phyloP scores from a whole-genome alignment of 495 filamentous ascomycete genomes.

The Bryoglossum gracile region DNA sequence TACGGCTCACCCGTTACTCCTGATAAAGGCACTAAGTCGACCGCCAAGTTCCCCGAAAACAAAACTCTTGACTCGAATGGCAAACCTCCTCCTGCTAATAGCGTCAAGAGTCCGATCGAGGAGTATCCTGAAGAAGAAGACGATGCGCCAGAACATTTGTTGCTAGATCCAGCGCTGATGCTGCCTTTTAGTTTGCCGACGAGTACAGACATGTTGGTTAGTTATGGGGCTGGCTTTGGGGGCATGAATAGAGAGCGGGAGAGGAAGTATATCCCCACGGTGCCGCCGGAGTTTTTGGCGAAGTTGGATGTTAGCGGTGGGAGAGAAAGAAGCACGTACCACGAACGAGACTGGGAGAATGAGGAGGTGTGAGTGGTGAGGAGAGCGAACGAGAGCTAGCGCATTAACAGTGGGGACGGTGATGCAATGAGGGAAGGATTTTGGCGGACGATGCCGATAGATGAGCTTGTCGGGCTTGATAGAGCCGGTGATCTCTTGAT shows the following conservation, averaged over 20 bases:
- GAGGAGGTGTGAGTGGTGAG: conserved; percentile 16
- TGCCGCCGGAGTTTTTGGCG: conserved; percentile 86
- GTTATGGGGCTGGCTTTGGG: conserved; percentile 89
- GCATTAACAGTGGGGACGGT: background rate
- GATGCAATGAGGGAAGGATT: background rate
- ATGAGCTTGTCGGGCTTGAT: no score
- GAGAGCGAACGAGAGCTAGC: background rate
- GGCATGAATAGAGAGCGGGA: conserved; percentile 87
- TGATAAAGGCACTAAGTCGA: conserved; percentile 28
- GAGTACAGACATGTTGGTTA: conserved; percentile 94
- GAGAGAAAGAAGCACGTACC: conserved; percentile 13
- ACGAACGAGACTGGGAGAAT: conserved; percentile 25
- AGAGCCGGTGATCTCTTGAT: no score
- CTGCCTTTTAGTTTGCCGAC: conserved; percentile 91
- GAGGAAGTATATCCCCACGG: conserved; percentile 91
- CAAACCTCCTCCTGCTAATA: conserved; percentile 23
- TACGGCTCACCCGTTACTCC: conserved; percentile 31
- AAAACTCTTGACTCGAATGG: no score
- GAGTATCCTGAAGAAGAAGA: conserved; percentile 28
- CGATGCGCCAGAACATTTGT: conserved; percentile 58
- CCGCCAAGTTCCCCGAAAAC: conserved; percentile 31
- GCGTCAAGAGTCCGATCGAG: conserved; percentile 14
- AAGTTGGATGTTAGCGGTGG: conserved; percentile 58
- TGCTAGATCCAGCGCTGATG: conserved; percentile 86
- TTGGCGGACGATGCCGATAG: background rate